phyloP scores from a whole-genome alignment of 768 basidiomycete genomes.

The Lactarius tabidus region DNA sequence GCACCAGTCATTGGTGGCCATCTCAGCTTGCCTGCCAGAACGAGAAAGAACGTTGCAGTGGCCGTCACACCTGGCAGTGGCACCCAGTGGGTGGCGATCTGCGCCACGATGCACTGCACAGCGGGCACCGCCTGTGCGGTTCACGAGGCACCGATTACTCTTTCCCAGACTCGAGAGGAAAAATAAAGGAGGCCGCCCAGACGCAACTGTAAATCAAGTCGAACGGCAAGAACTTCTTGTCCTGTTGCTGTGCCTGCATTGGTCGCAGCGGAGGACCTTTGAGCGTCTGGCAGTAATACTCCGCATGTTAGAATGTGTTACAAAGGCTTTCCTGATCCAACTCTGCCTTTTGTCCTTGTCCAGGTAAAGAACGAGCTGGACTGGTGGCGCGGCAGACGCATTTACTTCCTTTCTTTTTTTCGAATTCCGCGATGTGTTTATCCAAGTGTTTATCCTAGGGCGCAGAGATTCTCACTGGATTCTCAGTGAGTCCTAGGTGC shows the following conservation, averaged over 20 bases:
- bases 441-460: slow-evolving; percentile 6
- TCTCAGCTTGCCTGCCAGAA: neutral
- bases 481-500: neutral
- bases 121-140: neutral
- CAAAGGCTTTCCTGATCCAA: neutral
- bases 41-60: neutral
- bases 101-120: neutral
- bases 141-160: neutral
- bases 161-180: neutral
- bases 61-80: neutral
- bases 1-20: neutral
- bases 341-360: neutral
- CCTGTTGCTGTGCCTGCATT: neutral
- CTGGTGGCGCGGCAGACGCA: slow-evolving; percentile 4
- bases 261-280: neutral
- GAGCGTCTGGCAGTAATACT: neutral
- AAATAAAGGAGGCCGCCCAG: neutral
- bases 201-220: neutral
- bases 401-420: slow-evolving; percentile 21
- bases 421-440: slow-evolving; percentile 14
- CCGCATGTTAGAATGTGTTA: neutral
- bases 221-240: slow-evolving; percentile 3
- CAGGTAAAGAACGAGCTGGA: neutral
- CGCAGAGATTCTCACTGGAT: neutral
- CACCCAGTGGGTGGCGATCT: neutral